Percentiles rank a stretch among this genome's conserved stretches.
Evolutionary conservation across 1,139 yeast species (phyloP).

Genomic region (Lodderomyces pseudojiufengensis): DNA sequence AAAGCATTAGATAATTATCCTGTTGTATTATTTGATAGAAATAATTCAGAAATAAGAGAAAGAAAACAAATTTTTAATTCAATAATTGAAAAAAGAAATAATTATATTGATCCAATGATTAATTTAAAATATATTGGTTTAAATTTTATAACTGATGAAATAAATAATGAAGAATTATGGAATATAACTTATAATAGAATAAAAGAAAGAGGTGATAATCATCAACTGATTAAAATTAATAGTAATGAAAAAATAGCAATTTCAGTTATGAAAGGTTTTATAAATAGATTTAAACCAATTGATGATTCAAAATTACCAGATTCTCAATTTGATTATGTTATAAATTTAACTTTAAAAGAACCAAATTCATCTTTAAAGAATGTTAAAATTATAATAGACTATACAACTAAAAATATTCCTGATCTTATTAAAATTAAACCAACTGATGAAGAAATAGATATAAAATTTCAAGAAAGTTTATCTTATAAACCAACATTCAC

Average conservation of each 20-base stretch:
- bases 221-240: constrained; percentile 69
- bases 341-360: constrained; percentile 47
- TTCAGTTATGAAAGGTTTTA: constrained; percentile 68
- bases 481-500: constrained; percentile 48
- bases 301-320: constrained; percentile 54
- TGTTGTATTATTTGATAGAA: constrained; percentile 76
- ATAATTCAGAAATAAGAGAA: constrained; percentile 72
- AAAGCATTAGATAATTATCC: constrained; percentile 28
- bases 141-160: constrained; percentile 49
- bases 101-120: constrained; percentile 27
- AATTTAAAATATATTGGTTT: constrained; percentile 56
- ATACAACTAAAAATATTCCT: constrained; percentile 42
- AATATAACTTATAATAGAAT: constrained; percentile 59
- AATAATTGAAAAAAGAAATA: constrained; percentile 38
- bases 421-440: constrained; percentile 42
- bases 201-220: constrained; percentile 75
- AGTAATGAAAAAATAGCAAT: constrained; percentile 45
- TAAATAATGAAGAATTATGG: constrained; percentile 34
- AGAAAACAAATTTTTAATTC: constrained; percentile 63
- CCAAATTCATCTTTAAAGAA: constrained; percentile 51
- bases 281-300: constrained; percentile 64
- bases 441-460: constrained; percentile 29
- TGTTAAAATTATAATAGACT: constrained; percentile 40
- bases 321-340: constrained; percentile 56
- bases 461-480: constrained; percentile 49